Conservation (phyloP, 1,139 yeast genomes). For the Pichia sp. region DNA sequence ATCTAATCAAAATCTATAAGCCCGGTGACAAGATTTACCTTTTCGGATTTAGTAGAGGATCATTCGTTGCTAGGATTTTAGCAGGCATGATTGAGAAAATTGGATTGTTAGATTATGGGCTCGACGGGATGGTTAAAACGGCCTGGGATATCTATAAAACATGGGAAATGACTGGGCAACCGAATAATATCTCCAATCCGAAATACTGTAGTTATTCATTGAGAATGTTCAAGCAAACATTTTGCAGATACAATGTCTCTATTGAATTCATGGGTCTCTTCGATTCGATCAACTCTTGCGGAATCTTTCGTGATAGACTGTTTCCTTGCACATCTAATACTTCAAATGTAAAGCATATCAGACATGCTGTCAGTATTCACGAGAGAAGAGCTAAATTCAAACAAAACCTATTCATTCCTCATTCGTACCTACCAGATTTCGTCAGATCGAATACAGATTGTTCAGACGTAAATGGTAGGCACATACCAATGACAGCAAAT, state of each 20-base stretch:
- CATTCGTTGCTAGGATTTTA: constrained; percentile 54
- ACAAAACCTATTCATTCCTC: constrained; percentile 44
- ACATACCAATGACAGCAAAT: no score
- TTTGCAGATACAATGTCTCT: constrained; percentile 37
- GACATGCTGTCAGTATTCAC: constrained; percentile 61
- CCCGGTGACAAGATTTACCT: constrained; percentile 45
- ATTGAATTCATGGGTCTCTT: constrained; percentile 58
- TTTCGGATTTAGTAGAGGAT: constrained; percentile 61
- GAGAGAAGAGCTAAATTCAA: constrained; percentile 58
- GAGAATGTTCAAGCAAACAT: constrained; percentile 46
- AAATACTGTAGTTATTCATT: constrained; percentile 19
- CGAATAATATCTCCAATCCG: constrained; percentile 27
- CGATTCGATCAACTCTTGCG: constrained; percentile 63
- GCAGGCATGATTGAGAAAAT: constrained; percentile 59
- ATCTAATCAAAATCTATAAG: constrained; percentile 40
- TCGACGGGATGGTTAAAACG: constrained; percentile 45
- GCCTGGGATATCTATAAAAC: constrained; percentile 57
- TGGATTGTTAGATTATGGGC: constrained; percentile 46
- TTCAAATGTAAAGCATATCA: constrained; percentile 44
- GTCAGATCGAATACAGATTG: no score
- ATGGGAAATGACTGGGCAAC: constrained; percentile 60
- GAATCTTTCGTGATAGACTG: constrained; percentile 45
- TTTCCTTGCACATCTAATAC: constrained; percentile 51
- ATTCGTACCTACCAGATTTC: constrained; percentile 9
- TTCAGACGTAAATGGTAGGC: background rate